Evolutionary conservation across 2,329 filamentous ascomycete genomes (phyloP).

Genomic region (Laburnicola sp.): DNA sequence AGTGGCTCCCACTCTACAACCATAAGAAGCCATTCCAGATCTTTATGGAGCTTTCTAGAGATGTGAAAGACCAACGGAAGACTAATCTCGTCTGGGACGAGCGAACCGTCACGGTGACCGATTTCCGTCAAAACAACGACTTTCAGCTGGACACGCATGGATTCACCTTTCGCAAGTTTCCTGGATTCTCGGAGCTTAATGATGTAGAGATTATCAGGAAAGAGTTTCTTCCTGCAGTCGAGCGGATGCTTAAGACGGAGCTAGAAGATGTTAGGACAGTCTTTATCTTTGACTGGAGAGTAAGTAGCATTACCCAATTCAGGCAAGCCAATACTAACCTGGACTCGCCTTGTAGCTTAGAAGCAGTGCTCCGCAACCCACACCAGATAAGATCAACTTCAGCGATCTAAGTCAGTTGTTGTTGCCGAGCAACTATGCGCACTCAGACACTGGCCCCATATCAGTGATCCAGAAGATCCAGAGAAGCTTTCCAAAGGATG

Average conservation of each 20-base stretch:
- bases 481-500: neutral
- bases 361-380: neutral
- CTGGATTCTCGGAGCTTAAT: neutral
- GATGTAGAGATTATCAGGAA: neutral
- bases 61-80: neutral
- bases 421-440: neutral
- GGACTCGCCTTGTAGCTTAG: neutral
- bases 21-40: conserved; percentile 4
- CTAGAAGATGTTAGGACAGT: neutral
- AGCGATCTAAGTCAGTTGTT: neutral
- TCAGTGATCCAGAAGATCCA: neutral
- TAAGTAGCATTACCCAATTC: neutral
- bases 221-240: neutral
- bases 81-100: conserved; percentile 1
- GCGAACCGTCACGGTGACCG: neutral
- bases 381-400: neutral
- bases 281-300: conserved; percentile 6
- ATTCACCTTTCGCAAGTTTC: neutral
- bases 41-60: neutral
- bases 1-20: neutral
- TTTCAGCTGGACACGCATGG: conserved; percentile 3
- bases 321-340: neutral
- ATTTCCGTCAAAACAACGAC: neutral
- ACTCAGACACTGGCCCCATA: neutral
- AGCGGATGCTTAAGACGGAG: neutral